A percentile compares a stretch with the other conserved stretches of the same genome.
These are phyloP conservation scores for Guyanaporus albipodus DNA, from an alignment of 768 basidiomycete species.

Conservation along the genomic window DNA sequence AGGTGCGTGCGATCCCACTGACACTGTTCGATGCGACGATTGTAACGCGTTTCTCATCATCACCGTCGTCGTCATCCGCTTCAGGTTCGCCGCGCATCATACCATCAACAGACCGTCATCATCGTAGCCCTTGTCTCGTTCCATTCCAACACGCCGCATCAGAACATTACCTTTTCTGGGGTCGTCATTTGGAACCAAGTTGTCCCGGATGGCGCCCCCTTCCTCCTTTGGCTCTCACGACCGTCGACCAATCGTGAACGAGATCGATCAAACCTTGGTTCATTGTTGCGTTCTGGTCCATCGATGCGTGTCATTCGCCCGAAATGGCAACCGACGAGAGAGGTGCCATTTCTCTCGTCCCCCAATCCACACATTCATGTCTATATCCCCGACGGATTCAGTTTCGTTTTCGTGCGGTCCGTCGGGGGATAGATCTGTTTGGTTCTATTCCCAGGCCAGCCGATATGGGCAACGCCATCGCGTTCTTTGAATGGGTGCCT, in stretches of 20 bases:
- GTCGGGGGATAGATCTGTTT: no score
- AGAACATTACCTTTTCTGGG: slow-evolving; percentile 6
- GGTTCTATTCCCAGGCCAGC: no score
- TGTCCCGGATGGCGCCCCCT: no score
- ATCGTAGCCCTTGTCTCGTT: slow-evolving; percentile 13
- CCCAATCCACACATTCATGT: not conserved
- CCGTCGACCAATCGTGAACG: slow-evolving; percentile 6
- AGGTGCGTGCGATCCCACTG: no score
- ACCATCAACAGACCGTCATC: not conserved
- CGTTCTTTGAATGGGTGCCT: no score
- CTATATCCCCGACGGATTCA: no score
- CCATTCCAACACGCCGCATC: no score
- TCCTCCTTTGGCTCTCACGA: slow-evolving; percentile 10
- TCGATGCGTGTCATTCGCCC: slow-evolving; percentile 4
- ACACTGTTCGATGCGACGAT: no score
- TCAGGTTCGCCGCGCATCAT: no score
- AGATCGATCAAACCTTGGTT: slow-evolving; percentile 20
- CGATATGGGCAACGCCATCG: no score
- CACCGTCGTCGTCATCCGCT: not conserved
- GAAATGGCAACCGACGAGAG: not conserved
- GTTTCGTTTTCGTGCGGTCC: not conserved
- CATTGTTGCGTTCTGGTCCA: not conserved
- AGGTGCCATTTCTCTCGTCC: not conserved
- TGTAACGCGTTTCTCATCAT: no score
- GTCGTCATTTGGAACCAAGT: slow-evolving; percentile 1